These are phyloP conservation scores for Ulota crispa DNA, from an alignment of 225 moss, liverwort and hornwort genomes.

Conservation along the genomic window DNA sequence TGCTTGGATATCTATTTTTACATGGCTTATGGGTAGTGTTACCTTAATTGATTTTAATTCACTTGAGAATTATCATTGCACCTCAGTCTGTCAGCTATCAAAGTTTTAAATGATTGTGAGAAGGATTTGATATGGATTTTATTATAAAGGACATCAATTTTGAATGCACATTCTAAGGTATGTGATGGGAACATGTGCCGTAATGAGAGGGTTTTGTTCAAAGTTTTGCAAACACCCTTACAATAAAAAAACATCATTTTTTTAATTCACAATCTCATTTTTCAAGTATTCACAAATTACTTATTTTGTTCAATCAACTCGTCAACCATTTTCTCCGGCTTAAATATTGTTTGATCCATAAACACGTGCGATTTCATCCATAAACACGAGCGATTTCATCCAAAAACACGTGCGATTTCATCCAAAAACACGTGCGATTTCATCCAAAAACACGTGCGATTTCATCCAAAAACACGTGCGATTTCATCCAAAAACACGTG, in stretches of 20 bases:
- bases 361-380: no score
- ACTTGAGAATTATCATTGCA: background rate
- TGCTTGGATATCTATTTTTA: no score
- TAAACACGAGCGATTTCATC: background rate
- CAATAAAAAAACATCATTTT: background rate
- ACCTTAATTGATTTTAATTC: background rate
- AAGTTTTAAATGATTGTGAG: background rate
- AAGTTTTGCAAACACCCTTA: background rate
- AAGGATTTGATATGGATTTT: background rate
- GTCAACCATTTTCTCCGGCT: no score
- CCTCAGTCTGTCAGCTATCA: background rate
- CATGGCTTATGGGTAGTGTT: background rate
- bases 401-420: no score
- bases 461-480: no score
- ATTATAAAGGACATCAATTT: background rate
- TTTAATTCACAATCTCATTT: background rate
- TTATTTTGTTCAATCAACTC: no score
- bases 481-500: no score
- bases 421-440: no score
- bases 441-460: background rate
- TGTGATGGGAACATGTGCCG: background rate
- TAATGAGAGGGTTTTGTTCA: background rate
- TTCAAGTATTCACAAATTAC: no score
- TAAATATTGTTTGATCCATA: no score
- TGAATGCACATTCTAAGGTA: no score